phyloP scores from a whole-genome alignment of 2,329 filamentous ascomycete species.

The Claviceps pazoutovae region DNA sequence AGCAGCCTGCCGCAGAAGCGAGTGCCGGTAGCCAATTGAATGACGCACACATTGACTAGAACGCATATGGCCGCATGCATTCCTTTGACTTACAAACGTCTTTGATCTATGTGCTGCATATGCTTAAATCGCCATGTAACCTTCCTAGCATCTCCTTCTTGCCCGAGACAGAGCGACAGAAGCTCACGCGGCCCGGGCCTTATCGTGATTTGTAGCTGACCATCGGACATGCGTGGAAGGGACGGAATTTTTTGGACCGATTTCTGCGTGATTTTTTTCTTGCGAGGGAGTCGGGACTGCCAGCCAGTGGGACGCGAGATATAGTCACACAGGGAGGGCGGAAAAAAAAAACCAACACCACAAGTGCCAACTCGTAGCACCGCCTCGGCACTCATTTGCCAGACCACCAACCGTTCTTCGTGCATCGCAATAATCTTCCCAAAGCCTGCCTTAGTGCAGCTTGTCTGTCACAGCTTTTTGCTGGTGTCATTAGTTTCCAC shows the following conservation, averaged over 20 bases:
- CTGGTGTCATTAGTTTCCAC: not conserved
- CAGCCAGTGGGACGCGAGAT: not conserved
- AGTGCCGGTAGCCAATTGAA: not conserved
- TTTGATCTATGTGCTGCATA: not conserved
- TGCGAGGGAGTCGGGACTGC: not conserved
- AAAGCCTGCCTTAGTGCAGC: not conserved
- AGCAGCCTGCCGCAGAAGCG: not conserved
- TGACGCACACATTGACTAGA: not conserved
- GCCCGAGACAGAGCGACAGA: not conserved
- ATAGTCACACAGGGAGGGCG: not conserved
- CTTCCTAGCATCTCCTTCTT: not conserved
- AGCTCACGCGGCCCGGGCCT: not conserved
- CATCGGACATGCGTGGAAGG: not conserved
- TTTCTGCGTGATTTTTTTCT: not conserved
- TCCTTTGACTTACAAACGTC: not conserved
- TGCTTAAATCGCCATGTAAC: not conserved
- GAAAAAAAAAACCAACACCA: not conserved
- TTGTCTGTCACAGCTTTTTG: not conserved
- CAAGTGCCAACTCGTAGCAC: not conserved
- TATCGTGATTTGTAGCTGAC: not conserved
- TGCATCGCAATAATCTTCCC: not conserved
- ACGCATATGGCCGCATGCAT: not conserved
- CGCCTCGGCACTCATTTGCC: not conserved
- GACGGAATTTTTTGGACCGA: not conserved
- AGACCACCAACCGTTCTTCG: not conserved